Percentiles rank a stretch among this genome's conserved stretches.
phyloP scores from a whole-genome alignment of 441 rosid species.

The Breynia disticha region DNA sequence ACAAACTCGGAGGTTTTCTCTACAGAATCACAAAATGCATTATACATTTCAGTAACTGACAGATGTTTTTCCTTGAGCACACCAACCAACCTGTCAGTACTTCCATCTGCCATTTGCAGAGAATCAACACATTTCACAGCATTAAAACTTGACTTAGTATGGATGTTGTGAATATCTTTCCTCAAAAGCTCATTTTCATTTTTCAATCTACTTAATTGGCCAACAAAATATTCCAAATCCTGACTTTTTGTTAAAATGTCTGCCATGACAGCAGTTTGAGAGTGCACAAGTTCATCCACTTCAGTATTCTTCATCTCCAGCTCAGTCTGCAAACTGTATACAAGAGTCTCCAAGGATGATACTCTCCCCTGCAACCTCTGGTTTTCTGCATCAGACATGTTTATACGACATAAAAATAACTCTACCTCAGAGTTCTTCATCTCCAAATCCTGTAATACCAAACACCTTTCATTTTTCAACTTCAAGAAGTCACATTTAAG shows the following conservation, averaged over 20 bases:
- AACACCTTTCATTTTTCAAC: slow-evolving; percentile 35
- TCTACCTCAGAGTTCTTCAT: slow-evolving; percentile 37
- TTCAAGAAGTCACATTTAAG: slow-evolving; percentile 32
- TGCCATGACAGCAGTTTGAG: slow-evolving; percentile 32
- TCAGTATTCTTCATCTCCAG: slow-evolving; percentile 39
- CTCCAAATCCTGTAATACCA: slow-evolving; percentile 43
- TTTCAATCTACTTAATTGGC: slow-evolving; percentile 25
- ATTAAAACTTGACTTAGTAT: slow-evolving; percentile 26
- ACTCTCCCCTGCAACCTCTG: slow-evolving; percentile 39
- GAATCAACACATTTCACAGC: slow-evolving; percentile 30
- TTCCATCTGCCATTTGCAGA: slow-evolving; percentile 21
- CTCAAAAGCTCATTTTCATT: slow-evolving; percentile 36
- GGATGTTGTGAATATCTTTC: slow-evolving; percentile 23
- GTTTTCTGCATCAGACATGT: slow-evolving; percentile 26
- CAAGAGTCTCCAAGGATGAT: slow-evolving; percentile 38
- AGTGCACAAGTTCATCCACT: slow-evolving; percentile 37
- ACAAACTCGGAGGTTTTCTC: slow-evolving; percentile 35
- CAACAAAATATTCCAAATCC: slow-evolving; percentile 32
- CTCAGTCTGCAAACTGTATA: slow-evolving; percentile 43
- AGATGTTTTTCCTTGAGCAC: slow-evolving; percentile 28
- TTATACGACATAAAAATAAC: slow-evolving; percentile 22
- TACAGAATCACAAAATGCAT: slow-evolving; percentile 35
- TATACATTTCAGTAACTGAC: slow-evolving; percentile 34
- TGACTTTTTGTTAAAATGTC: slow-evolving; percentile 37
- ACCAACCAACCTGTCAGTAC: slow-evolving; percentile 22